These are phyloP conservation scores for Starmerella kuoi DNA, from an alignment of 805 yeast genomes.

Conservation along the genomic window DNA sequence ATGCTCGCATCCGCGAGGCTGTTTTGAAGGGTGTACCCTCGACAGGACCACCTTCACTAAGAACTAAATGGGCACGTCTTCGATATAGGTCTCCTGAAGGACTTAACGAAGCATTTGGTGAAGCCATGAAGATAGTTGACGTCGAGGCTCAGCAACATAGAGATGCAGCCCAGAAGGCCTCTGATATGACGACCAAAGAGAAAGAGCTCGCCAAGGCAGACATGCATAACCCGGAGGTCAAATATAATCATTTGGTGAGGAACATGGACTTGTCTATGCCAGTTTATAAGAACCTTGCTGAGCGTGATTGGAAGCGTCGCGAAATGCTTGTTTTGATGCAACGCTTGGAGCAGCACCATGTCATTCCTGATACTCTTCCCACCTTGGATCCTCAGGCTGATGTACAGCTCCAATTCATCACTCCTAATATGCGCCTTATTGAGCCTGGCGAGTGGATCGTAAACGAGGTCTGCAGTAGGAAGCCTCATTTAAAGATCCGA, in stretches of 20 bases:
- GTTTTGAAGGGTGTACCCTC: conserved; percentile 23
- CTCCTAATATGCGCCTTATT: conserved; percentile 40
- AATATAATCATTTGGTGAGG: conserved; percentile 43
- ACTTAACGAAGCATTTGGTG: conserved; percentile 58
- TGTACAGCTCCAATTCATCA: conserved; percentile 47
- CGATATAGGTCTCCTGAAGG: conserved; percentile 57
- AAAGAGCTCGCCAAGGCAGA: conserved; percentile 50
- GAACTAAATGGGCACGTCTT: conserved; percentile 21
- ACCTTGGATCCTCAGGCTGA: conserved; percentile 73
- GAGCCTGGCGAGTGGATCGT: conserved; percentile 70
- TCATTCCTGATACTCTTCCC: conserved; percentile 89
- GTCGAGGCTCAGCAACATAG: conserved; percentile 38
- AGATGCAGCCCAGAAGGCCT: conserved; percentile 27
- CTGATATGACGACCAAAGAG: conserved; percentile 20
- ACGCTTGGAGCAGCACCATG: conserved; percentile 70
- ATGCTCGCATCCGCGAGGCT: conserved; percentile 22
- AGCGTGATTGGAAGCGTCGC: conserved; percentile 58
- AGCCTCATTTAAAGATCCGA: conserved; percentile 67
- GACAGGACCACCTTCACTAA: conserved; percentile 23
- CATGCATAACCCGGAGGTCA: conserved; percentile 69
- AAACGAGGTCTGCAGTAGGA: conserved; percentile 56
- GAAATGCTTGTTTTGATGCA: conserved; percentile 77
- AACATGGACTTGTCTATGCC: conserved; percentile 60
- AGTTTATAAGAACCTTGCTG: conserved; percentile 59
- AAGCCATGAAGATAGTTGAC: conserved; percentile 50